Evolutionary conservation across 1,284 basidiomycete species (phyloP), one percentile per base, ranked within the genome.

Genomic region (Heterobasidion parviporum): DNA sequence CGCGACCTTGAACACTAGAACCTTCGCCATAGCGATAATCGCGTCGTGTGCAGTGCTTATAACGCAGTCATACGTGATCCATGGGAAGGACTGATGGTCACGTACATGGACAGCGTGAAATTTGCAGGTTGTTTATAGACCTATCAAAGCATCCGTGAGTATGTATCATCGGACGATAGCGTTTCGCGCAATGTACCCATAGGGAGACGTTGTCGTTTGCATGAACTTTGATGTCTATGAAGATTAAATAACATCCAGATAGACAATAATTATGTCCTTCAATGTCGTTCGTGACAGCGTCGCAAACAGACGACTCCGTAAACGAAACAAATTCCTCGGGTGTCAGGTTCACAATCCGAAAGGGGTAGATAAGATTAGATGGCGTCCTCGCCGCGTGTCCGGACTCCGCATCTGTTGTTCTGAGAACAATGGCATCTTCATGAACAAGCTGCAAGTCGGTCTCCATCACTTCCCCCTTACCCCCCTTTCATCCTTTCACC

Each of bases 1-100:
- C 71, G 82, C 88, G 1, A 70, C 73, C 55, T 83, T 89, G 79
- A 97, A 96, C 66, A 56, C 79, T 7, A 68, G 67, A 6, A 62
- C 67, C 12, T 64, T 66, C 18, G 34, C 60, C 10, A 60, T 67
- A 3, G 68, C 70, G 33, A 68, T 68, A 60, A 18, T 59, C 32
- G 64, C 56, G 44, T 64, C 62, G 16, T 63, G 62, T 32, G 63
- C 60, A 20, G 67, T 69, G 35, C 58, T 73, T 8, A 62, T 70
- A 14, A 66, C 59, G n/a, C 62, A 68, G 61, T 60, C 66, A 34
- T 60, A 61, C 53, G 53, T 68, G 8, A 52, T 60, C 2, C 62
- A 64, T 46, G 36, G 46, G 10, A 53, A 35, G 32, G 38, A 41
- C 34, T 35, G 14, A 33, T 35, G 49, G 6, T 20, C 10, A 18